Conservation (phyloP, 2,329 filamentous ascomycete genomes). For the Xylariaceae sp. region DNA sequence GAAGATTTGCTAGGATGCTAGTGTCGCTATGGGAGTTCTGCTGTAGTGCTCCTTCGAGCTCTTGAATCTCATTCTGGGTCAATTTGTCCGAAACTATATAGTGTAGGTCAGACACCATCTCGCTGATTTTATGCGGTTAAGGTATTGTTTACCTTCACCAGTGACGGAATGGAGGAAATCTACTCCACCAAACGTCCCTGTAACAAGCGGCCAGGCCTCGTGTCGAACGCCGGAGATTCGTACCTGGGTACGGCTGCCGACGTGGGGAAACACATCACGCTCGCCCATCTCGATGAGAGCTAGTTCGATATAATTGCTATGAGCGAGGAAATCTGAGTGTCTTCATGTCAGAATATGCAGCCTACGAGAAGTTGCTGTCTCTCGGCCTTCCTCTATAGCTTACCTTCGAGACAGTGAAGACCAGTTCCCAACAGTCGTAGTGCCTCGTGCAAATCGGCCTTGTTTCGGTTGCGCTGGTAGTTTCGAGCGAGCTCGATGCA, state of each 20-base stretch:
- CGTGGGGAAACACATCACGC: conserved; percentile 82
- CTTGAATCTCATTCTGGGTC: conserved; percentile 88
- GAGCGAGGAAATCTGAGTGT: conserved; percentile 78
- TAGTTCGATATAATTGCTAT: conserved; percentile 92
- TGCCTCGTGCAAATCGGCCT: conserved; percentile 85
- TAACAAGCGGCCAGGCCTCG: conserved; percentile 81
- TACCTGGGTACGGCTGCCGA: conserved; percentile 76
- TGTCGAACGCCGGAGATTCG: conserved; percentile 69
- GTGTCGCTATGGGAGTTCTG: conserved; percentile 69
- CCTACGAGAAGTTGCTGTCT: neutral
- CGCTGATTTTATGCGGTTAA: neutral
- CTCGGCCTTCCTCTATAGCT: neutral
- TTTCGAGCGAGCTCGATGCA: conserved; percentile 82
- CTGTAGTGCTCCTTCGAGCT: conserved; percentile 83
- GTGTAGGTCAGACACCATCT: neutral
- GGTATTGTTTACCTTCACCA: conserved; percentile 58
- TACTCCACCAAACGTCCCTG: conserved; percentile 92
- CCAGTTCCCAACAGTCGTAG: conserved; percentile 86
- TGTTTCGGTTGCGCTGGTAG: conserved; percentile 70
- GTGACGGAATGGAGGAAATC: conserved; percentile 92
- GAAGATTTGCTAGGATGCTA: conserved; percentile 77
- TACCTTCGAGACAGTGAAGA: conserved; percentile 84
- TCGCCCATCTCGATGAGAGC: conserved; percentile 88
- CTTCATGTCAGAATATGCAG: conserved; percentile 13
- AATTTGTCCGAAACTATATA: conserved; percentile 81